Conservation (phyloP, 106 monocot genomes). For the Dendrobium catenatum region DNA sequence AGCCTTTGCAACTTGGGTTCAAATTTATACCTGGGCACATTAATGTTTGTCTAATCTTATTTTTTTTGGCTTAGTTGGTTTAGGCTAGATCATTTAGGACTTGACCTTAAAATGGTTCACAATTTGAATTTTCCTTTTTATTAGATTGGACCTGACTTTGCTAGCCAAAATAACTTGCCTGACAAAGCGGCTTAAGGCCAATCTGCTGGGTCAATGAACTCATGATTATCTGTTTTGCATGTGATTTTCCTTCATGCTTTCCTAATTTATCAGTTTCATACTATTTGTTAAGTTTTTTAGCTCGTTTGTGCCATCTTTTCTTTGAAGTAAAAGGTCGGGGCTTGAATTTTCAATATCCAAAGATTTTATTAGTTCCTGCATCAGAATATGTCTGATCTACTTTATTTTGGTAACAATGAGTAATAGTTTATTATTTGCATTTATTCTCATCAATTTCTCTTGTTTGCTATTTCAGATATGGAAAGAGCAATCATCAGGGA, state of each 20-base stretch:
- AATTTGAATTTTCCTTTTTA: no score
- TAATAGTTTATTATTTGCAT: neutral
- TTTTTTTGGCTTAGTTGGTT: no score
- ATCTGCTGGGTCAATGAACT: no score
- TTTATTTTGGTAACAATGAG: neutral
- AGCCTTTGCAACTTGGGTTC: no score
- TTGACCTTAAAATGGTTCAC: no score
- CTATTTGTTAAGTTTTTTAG: neutral
- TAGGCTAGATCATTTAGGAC: no score
- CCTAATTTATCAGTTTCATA: neutral
- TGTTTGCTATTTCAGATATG: slow-evolving; percentile 56
- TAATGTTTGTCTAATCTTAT: no score
- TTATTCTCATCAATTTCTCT: neutral
- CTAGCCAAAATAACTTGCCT: no score
- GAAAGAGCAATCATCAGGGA: slow-evolving; percentile 94
- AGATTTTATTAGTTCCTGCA: neutral
- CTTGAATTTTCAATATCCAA: neutral
- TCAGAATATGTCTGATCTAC: neutral
- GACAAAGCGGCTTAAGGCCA: no score
- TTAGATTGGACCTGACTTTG: no score
- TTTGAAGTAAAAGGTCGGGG: neutral
- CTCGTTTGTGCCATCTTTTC: neutral
- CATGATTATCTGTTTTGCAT: neutral
- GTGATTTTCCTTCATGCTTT: slow-evolving; percentile 1
- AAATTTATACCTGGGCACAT: no score